Conservation (phyloP, 2,329 filamentous ascomycete species). For the Ophiostoma fasciatum region DNA sequence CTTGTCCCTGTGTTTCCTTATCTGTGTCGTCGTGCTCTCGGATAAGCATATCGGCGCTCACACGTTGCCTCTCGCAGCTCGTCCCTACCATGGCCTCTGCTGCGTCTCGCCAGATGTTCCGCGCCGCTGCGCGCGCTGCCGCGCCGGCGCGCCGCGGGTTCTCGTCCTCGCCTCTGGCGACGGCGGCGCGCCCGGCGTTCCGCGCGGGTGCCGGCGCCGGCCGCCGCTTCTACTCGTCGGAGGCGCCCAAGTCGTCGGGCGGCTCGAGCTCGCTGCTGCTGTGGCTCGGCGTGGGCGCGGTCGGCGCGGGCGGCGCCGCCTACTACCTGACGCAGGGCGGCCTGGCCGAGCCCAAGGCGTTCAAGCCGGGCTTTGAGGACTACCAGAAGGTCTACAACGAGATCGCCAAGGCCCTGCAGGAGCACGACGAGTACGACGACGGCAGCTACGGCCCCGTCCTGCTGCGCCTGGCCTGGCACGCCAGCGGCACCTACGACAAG, state of each 20-base stretch:
- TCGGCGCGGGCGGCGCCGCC: constrained; percentile 48
- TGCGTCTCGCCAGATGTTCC: constrained; percentile 36
- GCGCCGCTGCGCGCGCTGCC: constrained; percentile 40
- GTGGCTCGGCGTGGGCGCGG: constrained; percentile 44
- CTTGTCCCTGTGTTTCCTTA: too few relatives aligned
- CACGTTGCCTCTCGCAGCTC: too few relatives aligned
- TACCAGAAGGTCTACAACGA: constrained; percentile 93
- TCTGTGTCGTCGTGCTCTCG: too few relatives aligned
- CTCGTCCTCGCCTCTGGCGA: constrained; percentile 42
- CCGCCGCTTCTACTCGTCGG: constrained; percentile 68
- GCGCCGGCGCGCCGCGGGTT: constrained; percentile 16
- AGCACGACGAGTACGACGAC: constrained; percentile 92
- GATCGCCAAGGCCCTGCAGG: constrained; percentile 64
- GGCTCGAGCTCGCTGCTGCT: constrained; percentile 28
- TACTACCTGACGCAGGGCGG: constrained; percentile 46
- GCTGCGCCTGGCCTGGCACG: constrained; percentile 85
- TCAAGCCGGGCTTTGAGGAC: constrained; percentile 67
- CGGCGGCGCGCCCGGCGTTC: constrained; percentile 50
- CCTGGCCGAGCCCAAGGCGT: constrained; percentile 38
- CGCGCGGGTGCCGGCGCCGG: constrained; percentile 43
- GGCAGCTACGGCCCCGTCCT: constrained; percentile 90
- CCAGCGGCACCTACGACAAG: constrained; percentile 82
- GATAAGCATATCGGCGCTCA: too few relatives aligned
- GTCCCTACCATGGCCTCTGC: constrained; percentile 26
- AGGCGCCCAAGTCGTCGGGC: constrained; percentile 36